Evolutionary conservation across 2,329 filamentous ascomycete species (phyloP).

Genomic region (Exophiala aquamarina): DNA sequence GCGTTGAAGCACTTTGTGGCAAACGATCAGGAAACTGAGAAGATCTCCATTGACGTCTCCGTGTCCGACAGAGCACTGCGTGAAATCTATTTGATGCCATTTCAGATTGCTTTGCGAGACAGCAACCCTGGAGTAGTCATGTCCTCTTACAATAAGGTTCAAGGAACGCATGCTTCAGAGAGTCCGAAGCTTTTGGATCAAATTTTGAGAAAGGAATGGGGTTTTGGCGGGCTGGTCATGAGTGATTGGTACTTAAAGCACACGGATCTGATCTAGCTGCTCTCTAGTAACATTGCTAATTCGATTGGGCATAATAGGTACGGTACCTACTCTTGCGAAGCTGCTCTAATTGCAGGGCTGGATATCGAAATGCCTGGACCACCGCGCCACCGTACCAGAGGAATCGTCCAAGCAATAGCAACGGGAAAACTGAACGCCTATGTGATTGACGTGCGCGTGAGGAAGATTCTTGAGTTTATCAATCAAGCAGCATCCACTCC

Average conservation of each 20-base stretch:
- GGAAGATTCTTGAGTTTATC: conserved; percentile 33
- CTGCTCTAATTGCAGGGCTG: conserved; percentile 26
- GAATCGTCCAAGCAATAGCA: conserved; percentile 37
- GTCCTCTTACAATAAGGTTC: conserved; percentile 59
- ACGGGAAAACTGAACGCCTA: conserved; percentile 31
- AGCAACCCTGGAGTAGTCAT: conserved; percentile 56
- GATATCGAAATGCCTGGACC: conserved; percentile 32
- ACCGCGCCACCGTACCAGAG: conserved; percentile 14
- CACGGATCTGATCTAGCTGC: conserved; percentile 13
- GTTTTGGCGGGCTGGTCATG: conserved; percentile 45
- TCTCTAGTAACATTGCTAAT: not conserved
- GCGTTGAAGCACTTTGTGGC: conserved; percentile 68
- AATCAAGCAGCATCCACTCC: conserved; percentile 24
- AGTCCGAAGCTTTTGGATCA: conserved; percentile 39
- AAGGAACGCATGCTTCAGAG: conserved; percentile 45
- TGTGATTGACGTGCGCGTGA: conserved; percentile 29
- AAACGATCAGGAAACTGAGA: conserved; percentile 45
- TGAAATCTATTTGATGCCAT: conserved; percentile 65
- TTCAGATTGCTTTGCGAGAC: conserved; percentile 60
- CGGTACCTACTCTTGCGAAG: not conserved
- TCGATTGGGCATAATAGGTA: not conserved
- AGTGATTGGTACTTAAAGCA: conserved; percentile 38
- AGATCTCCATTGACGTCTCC: conserved; percentile 40
- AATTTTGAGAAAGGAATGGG: conserved; percentile 46
- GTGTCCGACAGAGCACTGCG: conserved; percentile 53